Evolutionary conservation across 176 grass and related monocot genomes (phyloP).

Genomic region (Oryza longistaminata): DNA sequence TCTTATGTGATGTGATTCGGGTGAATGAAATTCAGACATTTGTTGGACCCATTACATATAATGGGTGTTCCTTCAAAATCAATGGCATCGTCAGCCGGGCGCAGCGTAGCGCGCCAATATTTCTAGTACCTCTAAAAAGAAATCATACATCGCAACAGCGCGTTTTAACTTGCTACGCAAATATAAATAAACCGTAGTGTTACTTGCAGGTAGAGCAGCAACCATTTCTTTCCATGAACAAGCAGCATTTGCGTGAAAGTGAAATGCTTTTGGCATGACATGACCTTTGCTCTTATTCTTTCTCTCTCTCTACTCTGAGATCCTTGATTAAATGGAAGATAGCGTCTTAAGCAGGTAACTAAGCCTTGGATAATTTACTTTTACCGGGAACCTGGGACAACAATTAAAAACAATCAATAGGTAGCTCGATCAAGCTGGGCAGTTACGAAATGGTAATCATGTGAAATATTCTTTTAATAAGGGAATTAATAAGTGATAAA

Average conservation of each 20-base stretch:
- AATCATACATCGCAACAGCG: not conserved
- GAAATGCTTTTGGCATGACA: slow-evolving; percentile 20
- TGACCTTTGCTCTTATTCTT: not conserved
- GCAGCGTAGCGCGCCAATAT: too few species aligned
- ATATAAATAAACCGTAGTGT: not conserved
- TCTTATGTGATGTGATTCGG: too few species aligned
- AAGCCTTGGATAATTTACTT: not conserved
- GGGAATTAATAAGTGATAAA: too few species aligned
- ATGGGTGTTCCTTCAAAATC: too few species aligned
- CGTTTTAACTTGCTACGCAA: not conserved
- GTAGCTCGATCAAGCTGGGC: not conserved
- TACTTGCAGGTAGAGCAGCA: not conserved
- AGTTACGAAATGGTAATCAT: not conserved
- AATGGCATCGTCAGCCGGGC: too few species aligned
- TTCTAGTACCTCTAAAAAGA: not conserved
- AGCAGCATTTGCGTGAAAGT: not conserved
- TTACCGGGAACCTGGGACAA: not conserved
- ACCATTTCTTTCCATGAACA: not conserved
- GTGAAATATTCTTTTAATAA: too few species aligned
- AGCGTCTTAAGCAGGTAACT: not conserved
- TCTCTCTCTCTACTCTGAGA: not conserved
- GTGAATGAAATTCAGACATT: too few species aligned
- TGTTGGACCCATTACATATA: too few species aligned
- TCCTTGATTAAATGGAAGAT: not conserved
- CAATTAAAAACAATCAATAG: not conserved